A percentile compares a stretch with the other conserved stretches of the same genome.
phyloP scores from a whole-genome alignment of 2,329 filamentous ascomycete genomes.

The Bertia moriformis region DNA sequence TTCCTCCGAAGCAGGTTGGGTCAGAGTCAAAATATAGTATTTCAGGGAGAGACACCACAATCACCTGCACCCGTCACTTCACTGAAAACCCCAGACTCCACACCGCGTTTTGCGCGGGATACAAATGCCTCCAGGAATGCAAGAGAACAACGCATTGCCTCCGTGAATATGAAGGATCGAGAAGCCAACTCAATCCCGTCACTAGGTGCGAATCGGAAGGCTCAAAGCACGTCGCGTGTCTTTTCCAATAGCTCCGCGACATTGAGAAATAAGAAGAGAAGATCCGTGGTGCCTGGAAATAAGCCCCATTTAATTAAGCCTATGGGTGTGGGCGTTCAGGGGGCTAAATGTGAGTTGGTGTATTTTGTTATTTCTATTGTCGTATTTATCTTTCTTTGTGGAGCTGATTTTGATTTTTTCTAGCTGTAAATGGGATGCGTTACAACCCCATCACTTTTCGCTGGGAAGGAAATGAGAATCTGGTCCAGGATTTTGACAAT shows the following conservation, averaged over 20 bases:
- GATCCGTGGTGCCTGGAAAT: slow-evolving; percentile 16
- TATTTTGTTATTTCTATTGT: not conserved
- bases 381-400: not conserved
- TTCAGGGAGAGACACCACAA: slow-evolving; percentile 7
- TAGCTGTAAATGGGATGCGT: slow-evolving; percentile 49
- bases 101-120: slow-evolving; percentile 49
- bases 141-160: slow-evolving; percentile 41
- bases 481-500: slow-evolving; percentile 36
- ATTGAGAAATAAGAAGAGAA: not conserved
- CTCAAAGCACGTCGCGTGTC: not conserved
- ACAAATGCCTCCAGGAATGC: slow-evolving; percentile 52
- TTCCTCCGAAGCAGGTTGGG: slow-evolving; percentile 33
- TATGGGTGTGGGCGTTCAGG: slow-evolving; percentile 33
- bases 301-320: slow-evolving; percentile 42
- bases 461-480: slow-evolving; percentile 55
- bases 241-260: not conserved
- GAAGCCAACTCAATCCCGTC: slow-evolving; percentile 28
- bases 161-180: slow-evolving; percentile 19
- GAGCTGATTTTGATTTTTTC: slow-evolving; percentile 6
- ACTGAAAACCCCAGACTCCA: slow-evolving; percentile 29
- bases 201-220: slow-evolving; percentile 9
- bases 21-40: slow-evolving; percentile 16
- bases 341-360: slow-evolving; percentile 34
- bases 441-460: slow-evolving; percentile 44
- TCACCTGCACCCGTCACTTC: slow-evolving; percentile 15